These are phyloP conservation scores for Myxozyma mucilagina DNA, from an alignment of 805 yeast genomes.

Conservation along the genomic window DNA sequence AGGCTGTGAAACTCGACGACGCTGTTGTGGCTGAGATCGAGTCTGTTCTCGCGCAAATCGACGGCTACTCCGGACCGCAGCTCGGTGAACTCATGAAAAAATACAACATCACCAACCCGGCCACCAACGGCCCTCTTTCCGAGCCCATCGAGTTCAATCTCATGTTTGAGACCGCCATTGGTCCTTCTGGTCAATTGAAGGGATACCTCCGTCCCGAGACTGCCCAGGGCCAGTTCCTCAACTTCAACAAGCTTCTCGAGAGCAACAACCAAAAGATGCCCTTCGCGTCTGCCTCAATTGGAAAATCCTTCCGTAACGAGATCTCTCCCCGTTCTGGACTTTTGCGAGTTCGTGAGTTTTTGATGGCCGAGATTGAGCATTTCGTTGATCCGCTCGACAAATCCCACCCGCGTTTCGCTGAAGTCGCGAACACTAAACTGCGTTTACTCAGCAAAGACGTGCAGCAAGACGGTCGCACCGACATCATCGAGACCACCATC, in stretches of 20 bases:
- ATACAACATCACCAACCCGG: constrained; percentile 87
- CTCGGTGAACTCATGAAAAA: constrained; percentile 85
- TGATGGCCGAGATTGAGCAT: constrained; percentile 99
- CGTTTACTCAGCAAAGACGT: constrained; percentile 81
- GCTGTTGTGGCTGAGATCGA: constrained; percentile 77
- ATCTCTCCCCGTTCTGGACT: constrained; percentile 98
- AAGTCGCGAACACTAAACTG: constrained; percentile 70
- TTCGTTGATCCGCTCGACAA: constrained; percentile 92
- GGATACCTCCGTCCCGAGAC: constrained; percentile 98
- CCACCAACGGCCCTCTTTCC: constrained; percentile 79
- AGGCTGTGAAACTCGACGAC: constrained; percentile 80
- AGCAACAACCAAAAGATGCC: constrained; percentile 97
- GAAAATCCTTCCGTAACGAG: constrained; percentile 98
- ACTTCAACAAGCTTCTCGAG: constrained; percentile 89
- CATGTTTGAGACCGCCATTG: constrained; percentile 99
- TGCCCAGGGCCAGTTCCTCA: constrained; percentile 98
- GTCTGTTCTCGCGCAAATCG: constrained; percentile 80
- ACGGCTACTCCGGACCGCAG: constrained; percentile 90
- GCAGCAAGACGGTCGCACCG: constrained; percentile 83
- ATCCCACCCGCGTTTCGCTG: constrained; percentile 74
- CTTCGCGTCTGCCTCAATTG: constrained; percentile 98
- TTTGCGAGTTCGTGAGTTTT: constrained; percentile 95
- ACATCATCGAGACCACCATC: constrained; percentile 60
- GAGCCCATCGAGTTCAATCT: constrained; percentile 93
- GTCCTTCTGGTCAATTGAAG: constrained; percentile 95